A percentile compares a stretch with the other conserved stretches of the same genome.
phyloP scores from a whole-genome alignment of 768 basidiomycete species.

The Boletus rufocinnamomeus region DNA sequence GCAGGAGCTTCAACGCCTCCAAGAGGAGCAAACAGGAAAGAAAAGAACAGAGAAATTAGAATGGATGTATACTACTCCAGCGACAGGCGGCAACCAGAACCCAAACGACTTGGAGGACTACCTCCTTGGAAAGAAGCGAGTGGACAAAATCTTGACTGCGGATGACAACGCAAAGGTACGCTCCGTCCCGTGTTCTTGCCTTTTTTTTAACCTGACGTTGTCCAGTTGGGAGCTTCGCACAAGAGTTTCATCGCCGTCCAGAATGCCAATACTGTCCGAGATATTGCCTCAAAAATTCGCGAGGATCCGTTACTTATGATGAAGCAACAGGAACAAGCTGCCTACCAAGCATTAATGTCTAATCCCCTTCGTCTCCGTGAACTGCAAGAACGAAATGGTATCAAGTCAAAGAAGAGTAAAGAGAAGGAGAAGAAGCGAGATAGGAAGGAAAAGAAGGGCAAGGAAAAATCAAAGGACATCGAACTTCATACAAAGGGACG shows the following conservation, averaged over 20 bases:
- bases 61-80: conserved; percentile 99
- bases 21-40: conserved; percentile 94
- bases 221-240: conserved; percentile 78
- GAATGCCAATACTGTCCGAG: conserved; percentile 88
- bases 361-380: conserved; percentile 85
- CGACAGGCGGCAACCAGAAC: conserved; percentile 83
- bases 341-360: conserved; percentile 81
- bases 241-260: conserved; percentile 94
- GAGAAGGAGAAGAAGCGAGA: conserved; percentile 55
- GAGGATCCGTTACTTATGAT: conserved; percentile 98
- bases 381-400: conserved; percentile 79
- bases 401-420: conserved; percentile 78
- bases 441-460: conserved; percentile 48
- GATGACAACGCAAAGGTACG: conserved; percentile 88
- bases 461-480: conserved; percentile 17
- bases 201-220: conserved; percentile 10
- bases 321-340: conserved; percentile 96
- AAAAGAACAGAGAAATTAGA: conserved; percentile 93
- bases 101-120: conserved; percentile 95
- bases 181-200: conserved; percentile 1
- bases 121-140: conserved; percentile 94
- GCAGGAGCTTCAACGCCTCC: conserved; percentile 92
- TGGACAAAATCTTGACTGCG: conserved; percentile 91
- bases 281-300: conserved; percentile 90
- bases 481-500: conserved; percentile 38